Evolutionary conservation across 2,329 filamentous ascomycete species (phyloP).

Genomic region (Trichoderma brevicompactum): DNA sequence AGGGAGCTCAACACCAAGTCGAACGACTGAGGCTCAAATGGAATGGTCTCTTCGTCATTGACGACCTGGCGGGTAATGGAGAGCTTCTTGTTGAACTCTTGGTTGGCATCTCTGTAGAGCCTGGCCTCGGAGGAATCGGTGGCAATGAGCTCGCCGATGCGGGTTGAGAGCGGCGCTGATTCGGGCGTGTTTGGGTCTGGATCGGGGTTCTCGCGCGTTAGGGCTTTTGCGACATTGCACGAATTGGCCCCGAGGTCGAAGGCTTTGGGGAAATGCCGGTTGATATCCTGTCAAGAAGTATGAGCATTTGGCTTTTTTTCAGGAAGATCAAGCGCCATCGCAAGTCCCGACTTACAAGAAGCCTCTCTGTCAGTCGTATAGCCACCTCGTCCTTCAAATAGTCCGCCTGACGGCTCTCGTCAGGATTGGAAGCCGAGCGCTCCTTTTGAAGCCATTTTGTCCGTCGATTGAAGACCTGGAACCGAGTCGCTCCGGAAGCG

Average conservation of each 20-base stretch:
- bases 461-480: constrained; percentile 88
- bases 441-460: constrained; percentile 93
- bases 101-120: constrained; percentile 77
- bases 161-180: constrained; percentile 69
- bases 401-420: constrained; percentile 78
- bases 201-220: constrained; percentile 72
- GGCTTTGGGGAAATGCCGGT: constrained; percentile 79
- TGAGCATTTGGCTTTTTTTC: constrained; percentile 9
- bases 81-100: constrained; percentile 75
- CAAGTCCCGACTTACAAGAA: constrained; percentile 62
- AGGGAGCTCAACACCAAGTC: constrained; percentile 89
- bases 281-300: constrained; percentile 73
- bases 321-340: neutral
- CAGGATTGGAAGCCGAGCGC: constrained; percentile 71
- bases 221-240: constrained; percentile 86
- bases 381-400: constrained; percentile 95
- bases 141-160: constrained; percentile 75
- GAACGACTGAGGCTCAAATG: constrained; percentile 76
- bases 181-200: constrained; percentile 58
- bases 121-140: constrained; percentile 79
- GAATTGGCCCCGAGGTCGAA: constrained; percentile 95
- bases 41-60: constrained; percentile 73
- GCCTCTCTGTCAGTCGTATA: constrained; percentile 77
- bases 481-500: constrained; percentile 73
- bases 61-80: constrained; percentile 76